These are phyloP conservation scores for Mucor racemosus DNA, from an alignment of 371 early-diverging fungal species.

Conservation along the genomic window DNA sequence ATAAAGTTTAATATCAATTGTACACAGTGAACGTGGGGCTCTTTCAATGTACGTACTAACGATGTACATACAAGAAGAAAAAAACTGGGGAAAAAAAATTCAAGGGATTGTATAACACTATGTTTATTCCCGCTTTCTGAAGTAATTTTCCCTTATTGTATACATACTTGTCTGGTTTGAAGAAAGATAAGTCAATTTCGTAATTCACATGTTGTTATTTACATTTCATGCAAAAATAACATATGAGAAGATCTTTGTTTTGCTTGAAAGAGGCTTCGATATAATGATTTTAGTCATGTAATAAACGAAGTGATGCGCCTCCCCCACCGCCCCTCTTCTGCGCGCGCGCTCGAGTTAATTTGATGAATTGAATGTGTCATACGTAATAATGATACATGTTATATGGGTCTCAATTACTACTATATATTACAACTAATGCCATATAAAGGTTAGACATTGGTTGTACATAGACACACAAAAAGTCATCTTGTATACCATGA, in stretches of 20 bases:
- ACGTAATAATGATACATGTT: background rate
- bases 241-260: background rate
- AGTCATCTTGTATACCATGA: slow-evolving; percentile 2
- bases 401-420: background rate
- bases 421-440: slow-evolving; percentile 1
- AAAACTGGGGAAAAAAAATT: background rate
- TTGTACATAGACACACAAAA: background rate
- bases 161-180: no score
- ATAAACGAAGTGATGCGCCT: background rate
- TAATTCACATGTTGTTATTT: slow-evolving; percentile 1
- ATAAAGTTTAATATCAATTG: background rate
- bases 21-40: background rate
- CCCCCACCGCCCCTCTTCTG: background rate
- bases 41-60: background rate
- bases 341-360: no score
- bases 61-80: background rate
- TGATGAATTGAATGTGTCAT: background rate
- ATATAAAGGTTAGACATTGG: background rate
- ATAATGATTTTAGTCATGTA: background rate
- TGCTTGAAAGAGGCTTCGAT: background rate
- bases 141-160: background rate
- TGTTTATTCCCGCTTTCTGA: background rate
- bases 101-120: background rate
- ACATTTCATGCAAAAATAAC: background rate
- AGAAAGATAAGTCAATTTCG: no score